Conservation (phyloP, 768 basidiomycete genomes). For the Boletus patriciae region DNA sequence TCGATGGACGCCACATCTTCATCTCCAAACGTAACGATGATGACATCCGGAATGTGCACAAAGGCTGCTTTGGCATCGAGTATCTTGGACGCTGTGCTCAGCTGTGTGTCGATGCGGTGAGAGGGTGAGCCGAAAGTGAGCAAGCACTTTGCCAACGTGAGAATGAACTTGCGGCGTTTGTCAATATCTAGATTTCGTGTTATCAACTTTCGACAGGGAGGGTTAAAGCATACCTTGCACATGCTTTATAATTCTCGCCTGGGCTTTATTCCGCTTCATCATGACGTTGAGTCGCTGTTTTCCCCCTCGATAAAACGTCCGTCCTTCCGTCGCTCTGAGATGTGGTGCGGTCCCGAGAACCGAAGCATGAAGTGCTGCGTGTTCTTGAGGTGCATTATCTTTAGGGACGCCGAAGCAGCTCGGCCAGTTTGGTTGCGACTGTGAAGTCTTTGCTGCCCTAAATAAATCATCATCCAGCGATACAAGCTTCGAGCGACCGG, state of each 20-base stretch:
- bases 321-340: conserved; percentile 17
- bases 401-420: conserved; percentile 21
- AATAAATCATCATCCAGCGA: conserved; percentile 28
- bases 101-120: conserved; percentile 88
- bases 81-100: conserved; percentile 74
- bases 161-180: conserved; percentile 67
- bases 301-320: conserved; percentile 32
- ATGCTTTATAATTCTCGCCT: conserved; percentile 42
- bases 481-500: conserved; percentile 11
- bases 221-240: conserved; percentile 55
- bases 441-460: conserved; percentile 22
- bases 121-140: conserved; percentile 94
- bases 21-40: conserved; percentile 83
- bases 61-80: conserved; percentile 81
- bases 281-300: conserved; percentile 31
- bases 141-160: conserved; percentile 84
- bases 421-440: conserved; percentile 28
- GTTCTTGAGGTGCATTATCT: conserved; percentile 14
- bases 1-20: conserved; percentile 68
- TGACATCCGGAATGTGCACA: conserved; percentile 75
- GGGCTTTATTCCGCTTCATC: conserved; percentile 35
- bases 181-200: conserved; percentile 39
- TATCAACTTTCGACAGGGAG: no score
- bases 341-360: background rate
- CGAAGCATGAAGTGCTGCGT: conserved; percentile 13